A percentile compares a stretch with the other conserved stretches of the same genome.
Conservation (phyloP, 345 rosid genomes). For the Eucalyptus regnans region DNA sequence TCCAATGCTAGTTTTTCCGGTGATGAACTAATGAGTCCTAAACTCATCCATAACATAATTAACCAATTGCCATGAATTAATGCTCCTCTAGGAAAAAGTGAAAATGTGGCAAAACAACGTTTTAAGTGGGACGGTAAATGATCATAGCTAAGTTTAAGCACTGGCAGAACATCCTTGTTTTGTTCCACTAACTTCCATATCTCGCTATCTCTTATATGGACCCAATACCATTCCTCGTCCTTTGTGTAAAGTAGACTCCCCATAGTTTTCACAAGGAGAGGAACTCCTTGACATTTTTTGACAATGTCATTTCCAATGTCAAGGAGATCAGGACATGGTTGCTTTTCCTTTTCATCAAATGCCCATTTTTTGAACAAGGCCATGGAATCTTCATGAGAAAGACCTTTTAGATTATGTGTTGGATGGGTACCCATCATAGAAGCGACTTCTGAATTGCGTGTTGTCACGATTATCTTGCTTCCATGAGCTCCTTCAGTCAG, state of each 20-base stretch:
- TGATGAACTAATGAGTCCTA: neutral
- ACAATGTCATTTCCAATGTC: neutral
- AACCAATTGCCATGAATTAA: neutral
- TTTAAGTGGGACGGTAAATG: neutral
- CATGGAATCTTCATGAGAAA: too few species aligned
- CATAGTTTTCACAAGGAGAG: neutral
- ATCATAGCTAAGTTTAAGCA: neutral
- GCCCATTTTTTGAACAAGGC: neutral
- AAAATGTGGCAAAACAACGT: neutral
- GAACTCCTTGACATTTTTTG: neutral
- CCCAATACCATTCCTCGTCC: accelerated
- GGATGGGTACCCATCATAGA: too few species aligned
- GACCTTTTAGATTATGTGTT: too few species aligned
- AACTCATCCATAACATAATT: accelerated
- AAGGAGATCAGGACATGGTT: neutral
- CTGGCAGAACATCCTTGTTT: accelerated
- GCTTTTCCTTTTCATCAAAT: neutral
- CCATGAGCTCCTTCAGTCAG: accelerated
- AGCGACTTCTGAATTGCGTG: accelerated
- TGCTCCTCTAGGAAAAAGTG: accelerated
- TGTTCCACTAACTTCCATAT: neutral
- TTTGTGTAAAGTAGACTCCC: neutral
- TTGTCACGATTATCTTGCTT: too few species aligned
- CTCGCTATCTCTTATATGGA: neutral
- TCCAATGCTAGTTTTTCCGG: accelerated